Percentiles rank a stretch among this genome's conserved stretches.
These are phyloP conservation scores for Mimosa bimucronata DNA, from an alignment of 306 rosid species.

Conservation along the genomic window DNA sequence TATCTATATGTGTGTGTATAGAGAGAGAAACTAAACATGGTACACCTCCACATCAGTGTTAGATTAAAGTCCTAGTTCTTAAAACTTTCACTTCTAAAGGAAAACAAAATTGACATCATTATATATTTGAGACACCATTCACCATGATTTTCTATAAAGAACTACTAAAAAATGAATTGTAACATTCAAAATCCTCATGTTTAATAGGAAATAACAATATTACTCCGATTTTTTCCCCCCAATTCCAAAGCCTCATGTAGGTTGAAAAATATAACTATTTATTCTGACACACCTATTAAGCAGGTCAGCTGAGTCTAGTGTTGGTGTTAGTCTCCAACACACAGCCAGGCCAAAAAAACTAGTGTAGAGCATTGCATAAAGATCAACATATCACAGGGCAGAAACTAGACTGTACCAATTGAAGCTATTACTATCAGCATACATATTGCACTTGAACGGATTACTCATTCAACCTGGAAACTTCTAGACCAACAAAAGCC, in stretches of 20 bases:
- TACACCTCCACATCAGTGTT: neutral
- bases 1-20: neutral
- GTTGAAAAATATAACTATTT: neutral
- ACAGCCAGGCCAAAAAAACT: neutral
- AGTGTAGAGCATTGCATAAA: neutral
- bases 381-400: neutral
- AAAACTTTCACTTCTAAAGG: neutral
- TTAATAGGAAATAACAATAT: neutral
- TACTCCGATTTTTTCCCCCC: neutral
- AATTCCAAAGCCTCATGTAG: neutral
- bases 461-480: neutral
- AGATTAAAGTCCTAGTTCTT: neutral
- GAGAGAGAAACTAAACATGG: neutral
- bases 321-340: neutral
- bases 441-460: neutral
- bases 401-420: constrained; percentile 8
- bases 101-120: neutral
- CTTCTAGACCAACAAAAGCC: neutral
- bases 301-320: neutral
- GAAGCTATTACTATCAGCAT: constrained; percentile 9
- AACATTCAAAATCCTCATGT: neutral
- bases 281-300: neutral
- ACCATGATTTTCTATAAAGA: neutral
- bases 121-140: neutral
- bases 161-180: neutral